These are phyloP conservation scores for Serendipita vermifera DNA, from an alignment of 768 basidiomycete species.

Conservation along the genomic window DNA sequence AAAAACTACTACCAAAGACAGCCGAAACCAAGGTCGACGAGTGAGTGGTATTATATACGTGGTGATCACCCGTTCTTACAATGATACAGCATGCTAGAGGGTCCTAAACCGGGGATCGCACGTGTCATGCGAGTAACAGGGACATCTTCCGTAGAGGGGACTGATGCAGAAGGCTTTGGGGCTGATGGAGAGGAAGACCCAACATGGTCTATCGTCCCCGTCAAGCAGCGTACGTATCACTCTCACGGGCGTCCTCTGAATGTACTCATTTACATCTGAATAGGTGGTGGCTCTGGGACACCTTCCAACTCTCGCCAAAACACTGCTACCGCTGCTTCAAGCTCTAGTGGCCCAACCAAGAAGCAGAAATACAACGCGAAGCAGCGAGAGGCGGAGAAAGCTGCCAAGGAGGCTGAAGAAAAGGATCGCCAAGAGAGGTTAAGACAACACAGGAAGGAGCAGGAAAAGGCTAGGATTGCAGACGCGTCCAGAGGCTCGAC, in stretches of 20 bases:
- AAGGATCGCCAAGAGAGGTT: slow-evolving; percentile 43
- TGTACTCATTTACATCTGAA: slow-evolving; percentile 25
- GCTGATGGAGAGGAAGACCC: slow-evolving; percentile 65
- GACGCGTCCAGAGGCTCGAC: slow-evolving; percentile 19
- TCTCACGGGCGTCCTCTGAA: neutral
- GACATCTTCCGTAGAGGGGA: slow-evolving; percentile 35
- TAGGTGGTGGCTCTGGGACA: slow-evolving; percentile 12
- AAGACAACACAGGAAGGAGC: slow-evolving; percentile 45
- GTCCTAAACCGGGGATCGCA: slow-evolving; percentile 39
- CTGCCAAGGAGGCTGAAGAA: too few relatives aligned
- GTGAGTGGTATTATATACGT: slow-evolving; percentile 30
- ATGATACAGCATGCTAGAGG: slow-evolving; percentile 45
- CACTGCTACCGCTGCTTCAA: slow-evolving; percentile 12
- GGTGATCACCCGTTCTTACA: slow-evolving; percentile 12
- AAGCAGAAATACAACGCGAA: slow-evolving; percentile 57
- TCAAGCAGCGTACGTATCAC: slow-evolving; percentile 24
- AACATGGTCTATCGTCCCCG: slow-evolving; percentile 60
- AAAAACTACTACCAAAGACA: slow-evolving; percentile 51
- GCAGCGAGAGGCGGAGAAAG: too few relatives aligned
- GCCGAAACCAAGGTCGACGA: slow-evolving; percentile 56
- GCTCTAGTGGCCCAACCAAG: slow-evolving; percentile 38
- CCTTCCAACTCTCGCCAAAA: slow-evolving; percentile 13
- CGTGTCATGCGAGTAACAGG: slow-evolving; percentile 53
- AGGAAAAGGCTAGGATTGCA: slow-evolving; percentile 41
- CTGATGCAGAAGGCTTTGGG: slow-evolving; percentile 28